Base-by-base conservation (phyloP, 1,139 yeast species). In the Saccharomyces hybrid region DNA sequence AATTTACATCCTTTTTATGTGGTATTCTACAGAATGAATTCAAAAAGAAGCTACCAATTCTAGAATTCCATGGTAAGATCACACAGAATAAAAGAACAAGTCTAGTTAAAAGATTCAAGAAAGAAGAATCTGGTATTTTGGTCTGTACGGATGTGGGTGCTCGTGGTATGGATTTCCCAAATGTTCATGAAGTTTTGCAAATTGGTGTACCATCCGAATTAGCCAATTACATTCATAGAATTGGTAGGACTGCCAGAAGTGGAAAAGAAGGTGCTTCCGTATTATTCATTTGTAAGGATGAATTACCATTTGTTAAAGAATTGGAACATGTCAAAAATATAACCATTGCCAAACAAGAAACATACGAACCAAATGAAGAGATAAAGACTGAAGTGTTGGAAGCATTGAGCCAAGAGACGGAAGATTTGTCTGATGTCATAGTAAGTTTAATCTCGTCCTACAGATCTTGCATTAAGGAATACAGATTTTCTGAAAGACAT, bases 171-270 rank as follows among this genome's bases (percentile, higher is more conserved):
- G 96, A 90, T 74, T 87, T 90, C 77, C 91, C 90, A 51, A 82
- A 82, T 63, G 95, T 93, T 34, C 74, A 88, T 27, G 86, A 88
- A 64, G 96, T 90, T 53, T 74, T 86, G 64, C 96, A 90, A 73
- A 70, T 87, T 55, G 85, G 89, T 61, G 78, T 85, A n/a, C 88
- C 95, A 59, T 72, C 78, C 48, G 89, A 85, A 55, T 73, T 84
- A 38, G 82, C 91, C n/a, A 85, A 87, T 59, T 91, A 91, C 68
- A 82, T 91, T 52, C 99, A 93, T 71, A 83, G 96, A 71, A 86
- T 91, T 62, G 99, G 99, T 57, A 85, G 99, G 78, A 91, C 98
- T 25, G 98, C 96, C 50, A 83, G 99, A 74, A 96, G 93, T 56
- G 97, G 97, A 57, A 80, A 81, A 60, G 75, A 77, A 41, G 99